Evolutionary conservation across 169 alveolate species (phyloP).

Genomic region (Plasmodium gaboni): DNA sequence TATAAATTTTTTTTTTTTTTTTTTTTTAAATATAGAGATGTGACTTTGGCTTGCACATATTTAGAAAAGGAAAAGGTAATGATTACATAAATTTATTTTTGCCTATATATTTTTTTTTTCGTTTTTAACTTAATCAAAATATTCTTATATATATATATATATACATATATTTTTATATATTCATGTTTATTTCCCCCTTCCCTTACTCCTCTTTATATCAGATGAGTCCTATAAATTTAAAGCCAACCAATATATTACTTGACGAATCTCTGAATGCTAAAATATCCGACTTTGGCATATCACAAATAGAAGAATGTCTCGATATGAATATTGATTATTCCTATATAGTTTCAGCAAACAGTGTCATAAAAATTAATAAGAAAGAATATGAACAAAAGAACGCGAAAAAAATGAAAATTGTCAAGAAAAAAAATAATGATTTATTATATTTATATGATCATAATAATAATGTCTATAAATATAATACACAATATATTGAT

Average conservation of each 20-base stretch:
- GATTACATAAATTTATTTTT: background rate
- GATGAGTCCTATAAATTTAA: constrained; percentile 40
- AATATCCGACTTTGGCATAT: constrained; percentile 67
- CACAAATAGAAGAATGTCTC: constrained; percentile 70
- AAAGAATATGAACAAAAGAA: background rate
- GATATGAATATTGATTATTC: constrained; percentile 62
- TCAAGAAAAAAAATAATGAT: constrained; percentile 5
- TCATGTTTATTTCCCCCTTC: background rate
- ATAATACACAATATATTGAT: constrained; percentile 13
- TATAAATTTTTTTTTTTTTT: constrained; percentile 4
- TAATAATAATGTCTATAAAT: constrained; percentile 20
- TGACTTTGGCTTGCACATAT: constrained; percentile 74
- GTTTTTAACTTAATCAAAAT: background rate
- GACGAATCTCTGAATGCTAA: constrained; percentile 75
- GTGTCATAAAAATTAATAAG: constrained; percentile 19
- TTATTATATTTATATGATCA: constrained; percentile 17
- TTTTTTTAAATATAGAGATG: constrained; percentile 28
- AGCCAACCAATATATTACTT: constrained; percentile 74
- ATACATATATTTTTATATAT: background rate
- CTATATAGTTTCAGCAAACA: constrained; percentile 26
- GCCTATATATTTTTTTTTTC: background rate
- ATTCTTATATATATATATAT: background rate
- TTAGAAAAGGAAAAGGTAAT: constrained; percentile 60
- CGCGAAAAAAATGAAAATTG: constrained; percentile 27
- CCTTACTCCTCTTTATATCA: background rate